Evolutionary conservation across 208 protist genomes (phyloP).

Genomic region (Balamuthia mandrillaris): DNA sequence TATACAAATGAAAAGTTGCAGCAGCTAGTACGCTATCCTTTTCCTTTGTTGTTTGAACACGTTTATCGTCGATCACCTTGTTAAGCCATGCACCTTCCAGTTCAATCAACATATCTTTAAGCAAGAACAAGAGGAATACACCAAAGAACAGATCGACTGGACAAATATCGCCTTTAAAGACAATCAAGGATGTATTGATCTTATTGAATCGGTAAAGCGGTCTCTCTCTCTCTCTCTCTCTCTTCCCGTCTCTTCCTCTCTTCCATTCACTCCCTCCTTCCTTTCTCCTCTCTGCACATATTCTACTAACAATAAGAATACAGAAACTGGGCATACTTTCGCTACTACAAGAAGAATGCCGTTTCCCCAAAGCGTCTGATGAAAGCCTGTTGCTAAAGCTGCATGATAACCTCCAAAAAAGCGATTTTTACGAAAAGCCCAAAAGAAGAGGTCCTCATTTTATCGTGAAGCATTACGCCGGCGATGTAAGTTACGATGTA

Average conservation of each 20-base stretch:
- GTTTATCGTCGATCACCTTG: not conserved
- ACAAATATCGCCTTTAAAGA: slow-evolving; percentile 90
- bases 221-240: not conserved
- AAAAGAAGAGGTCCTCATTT: slow-evolving; percentile 50
- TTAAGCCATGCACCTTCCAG: slow-evolving; percentile 28
- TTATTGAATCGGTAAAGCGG: slow-evolving; percentile 45
- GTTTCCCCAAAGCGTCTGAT: slow-evolving; percentile 65
- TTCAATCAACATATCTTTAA: slow-evolving; percentile 84
- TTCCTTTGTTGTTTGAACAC: slow-evolving; percentile 85
- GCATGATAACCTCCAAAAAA: slow-evolving; percentile 56
- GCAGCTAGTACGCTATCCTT: slow-evolving; percentile 70
- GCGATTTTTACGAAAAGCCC: slow-evolving; percentile 47
- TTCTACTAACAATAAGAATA: slow-evolving; percentile 40
- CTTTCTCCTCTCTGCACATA: not conserved
- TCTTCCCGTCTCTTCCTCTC: not conserved
- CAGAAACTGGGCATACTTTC: slow-evolving; percentile 69
- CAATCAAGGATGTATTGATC: slow-evolving; percentile 86
- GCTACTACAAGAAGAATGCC: slow-evolving; percentile 66
- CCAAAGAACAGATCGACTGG: slow-evolving; percentile 88
- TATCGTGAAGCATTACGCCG: slow-evolving; percentile 87
- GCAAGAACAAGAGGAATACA: slow-evolving; percentile 89
- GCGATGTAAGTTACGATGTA: slow-evolving; percentile 68
- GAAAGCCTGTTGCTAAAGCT: slow-evolving; percentile 61
- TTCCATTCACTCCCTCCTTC: not conserved
- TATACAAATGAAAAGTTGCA: slow-evolving; percentile 90